These are phyloP conservation scores for Iris pallida DNA, from an alignment of 116 monocot genomes.

Conservation along the genomic window DNA sequence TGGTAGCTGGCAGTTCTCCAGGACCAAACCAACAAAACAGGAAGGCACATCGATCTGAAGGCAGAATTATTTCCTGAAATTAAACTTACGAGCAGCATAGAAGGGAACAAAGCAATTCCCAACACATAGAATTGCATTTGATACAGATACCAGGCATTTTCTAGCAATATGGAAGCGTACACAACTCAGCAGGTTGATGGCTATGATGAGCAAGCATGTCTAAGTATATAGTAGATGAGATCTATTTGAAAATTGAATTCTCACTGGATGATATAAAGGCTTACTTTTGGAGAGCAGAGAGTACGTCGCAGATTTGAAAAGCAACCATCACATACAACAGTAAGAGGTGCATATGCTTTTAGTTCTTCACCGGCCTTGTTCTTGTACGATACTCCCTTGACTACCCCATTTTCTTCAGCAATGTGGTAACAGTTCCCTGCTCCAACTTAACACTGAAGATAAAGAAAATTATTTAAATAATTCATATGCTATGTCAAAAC, in stretches of 20 bases:
- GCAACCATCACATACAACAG: constrained; percentile 92
- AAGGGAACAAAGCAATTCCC: neutral
- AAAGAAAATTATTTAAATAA: constrained; percentile 1
- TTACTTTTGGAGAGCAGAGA: constrained; percentile 78
- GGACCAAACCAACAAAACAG: constrained; percentile 78
- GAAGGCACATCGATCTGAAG: constrained; percentile 85
- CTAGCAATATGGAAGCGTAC: neutral
- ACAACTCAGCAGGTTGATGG: neutral
- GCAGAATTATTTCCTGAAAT: constrained; percentile 10
- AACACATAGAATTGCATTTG: neutral
- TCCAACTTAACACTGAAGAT: constrained; percentile 61
- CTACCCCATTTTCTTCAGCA: constrained; percentile 62
- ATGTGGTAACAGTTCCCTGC: constrained; percentile 76
- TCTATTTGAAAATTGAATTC: neutral
- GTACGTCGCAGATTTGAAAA: constrained; percentile 72
- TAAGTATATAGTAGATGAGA: neutral
- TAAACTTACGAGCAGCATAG: neutral
- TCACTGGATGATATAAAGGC: neutral
- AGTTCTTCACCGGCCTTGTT: constrained; percentile 34
- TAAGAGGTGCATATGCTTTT: constrained; percentile 76
- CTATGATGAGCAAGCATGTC: neutral
- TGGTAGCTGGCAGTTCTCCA: constrained; percentile 78
- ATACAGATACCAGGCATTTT: neutral
- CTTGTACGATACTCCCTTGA: constrained; percentile 54
- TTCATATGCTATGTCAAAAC: neutral